Conservation (phyloP, 805 yeast species). For the Zygosaccharomyces rouxii region DNA sequence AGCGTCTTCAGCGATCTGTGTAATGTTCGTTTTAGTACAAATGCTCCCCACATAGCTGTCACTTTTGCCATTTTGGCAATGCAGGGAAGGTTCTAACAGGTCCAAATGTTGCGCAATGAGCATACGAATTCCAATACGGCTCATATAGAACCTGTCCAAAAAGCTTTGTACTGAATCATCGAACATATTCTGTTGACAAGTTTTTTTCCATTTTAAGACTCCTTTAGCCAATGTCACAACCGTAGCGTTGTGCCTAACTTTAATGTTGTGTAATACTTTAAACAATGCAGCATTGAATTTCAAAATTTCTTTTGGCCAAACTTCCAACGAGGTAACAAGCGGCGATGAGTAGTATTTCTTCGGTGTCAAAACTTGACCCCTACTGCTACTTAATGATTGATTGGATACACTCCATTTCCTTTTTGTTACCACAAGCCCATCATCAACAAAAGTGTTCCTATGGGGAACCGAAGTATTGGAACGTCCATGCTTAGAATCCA, state of each 20-base stretch:
- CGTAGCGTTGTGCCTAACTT: conserved; percentile 85
- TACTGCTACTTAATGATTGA: not conserved
- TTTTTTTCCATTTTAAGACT: conserved; percentile 80
- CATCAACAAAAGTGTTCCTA: conserved; percentile 40
- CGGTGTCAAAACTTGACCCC: conserved; percentile 1
- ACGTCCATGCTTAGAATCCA: not conserved
- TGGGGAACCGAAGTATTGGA: not conserved
- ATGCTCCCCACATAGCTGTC: conserved; percentile 83
- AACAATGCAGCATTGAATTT: conserved; percentile 66
- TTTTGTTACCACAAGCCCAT: conserved; percentile 40
- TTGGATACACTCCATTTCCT: not conserved
- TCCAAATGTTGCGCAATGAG: conserved; percentile 93
- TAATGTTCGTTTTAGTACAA: conserved; percentile 77
- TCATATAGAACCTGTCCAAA: conserved; percentile 82
- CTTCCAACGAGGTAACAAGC: conserved; percentile 13
- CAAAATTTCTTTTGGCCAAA: conserved; percentile 70
- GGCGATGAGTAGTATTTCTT: conserved; percentile 12
- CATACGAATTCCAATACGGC: conserved; percentile 89
- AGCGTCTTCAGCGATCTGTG: conserved; percentile 81
- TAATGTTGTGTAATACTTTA: conserved; percentile 63
- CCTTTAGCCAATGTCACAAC: conserved; percentile 91
- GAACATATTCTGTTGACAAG: conserved; percentile 45
- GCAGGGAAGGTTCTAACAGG: conserved; percentile 30
- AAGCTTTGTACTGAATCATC: conserved; percentile 75
- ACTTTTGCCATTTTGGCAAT: not conserved